These are phyloP conservation scores for Fusarium decemcellulare DNA, from an alignment of 2,329 filamentous ascomycete species.

Conservation along the genomic window DNA sequence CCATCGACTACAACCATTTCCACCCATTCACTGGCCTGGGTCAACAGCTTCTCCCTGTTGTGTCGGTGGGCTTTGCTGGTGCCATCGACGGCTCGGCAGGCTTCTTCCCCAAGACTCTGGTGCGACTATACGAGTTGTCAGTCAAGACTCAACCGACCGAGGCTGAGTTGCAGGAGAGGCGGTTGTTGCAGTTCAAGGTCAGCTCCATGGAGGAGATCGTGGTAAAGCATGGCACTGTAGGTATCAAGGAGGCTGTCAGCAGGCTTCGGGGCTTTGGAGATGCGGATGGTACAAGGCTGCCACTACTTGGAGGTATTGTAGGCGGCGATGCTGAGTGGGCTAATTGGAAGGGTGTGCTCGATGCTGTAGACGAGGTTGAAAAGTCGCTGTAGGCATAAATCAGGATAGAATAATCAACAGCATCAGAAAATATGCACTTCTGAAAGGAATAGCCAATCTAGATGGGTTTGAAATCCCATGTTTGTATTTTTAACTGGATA, in stretches of 20 bases:
- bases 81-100: constrained; percentile 74
- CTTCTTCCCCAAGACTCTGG: constrained; percentile 74
- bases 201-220: constrained; percentile 74
- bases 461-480: no score
- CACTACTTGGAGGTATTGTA: constrained; percentile 70
- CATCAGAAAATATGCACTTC: neutral
- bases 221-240: constrained; percentile 71
- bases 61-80: constrained; percentile 71
- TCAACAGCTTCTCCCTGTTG: constrained; percentile 73
- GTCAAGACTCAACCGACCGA: constrained; percentile 48
- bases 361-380: constrained; percentile 61
- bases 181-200: constrained; percentile 71
- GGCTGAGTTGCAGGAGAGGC: constrained; percentile 64
- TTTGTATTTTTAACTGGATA: no score
- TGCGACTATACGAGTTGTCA: constrained; percentile 67
- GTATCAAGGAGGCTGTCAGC: constrained; percentile 75
- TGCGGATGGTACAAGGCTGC: constrained; percentile 70
- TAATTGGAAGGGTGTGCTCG: constrained; percentile 62
- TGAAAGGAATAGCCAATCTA: no score
- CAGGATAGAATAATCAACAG: neutral
- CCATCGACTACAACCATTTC: constrained; percentile 72
- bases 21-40: constrained; percentile 75
- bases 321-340: constrained; percentile 71
- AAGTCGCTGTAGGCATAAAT: constrained; percentile 39
- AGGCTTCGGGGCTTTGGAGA: constrained; percentile 72